Conservation (phyloP, 352 stramenopile species). For the Thraustotheca clavata region DNA sequence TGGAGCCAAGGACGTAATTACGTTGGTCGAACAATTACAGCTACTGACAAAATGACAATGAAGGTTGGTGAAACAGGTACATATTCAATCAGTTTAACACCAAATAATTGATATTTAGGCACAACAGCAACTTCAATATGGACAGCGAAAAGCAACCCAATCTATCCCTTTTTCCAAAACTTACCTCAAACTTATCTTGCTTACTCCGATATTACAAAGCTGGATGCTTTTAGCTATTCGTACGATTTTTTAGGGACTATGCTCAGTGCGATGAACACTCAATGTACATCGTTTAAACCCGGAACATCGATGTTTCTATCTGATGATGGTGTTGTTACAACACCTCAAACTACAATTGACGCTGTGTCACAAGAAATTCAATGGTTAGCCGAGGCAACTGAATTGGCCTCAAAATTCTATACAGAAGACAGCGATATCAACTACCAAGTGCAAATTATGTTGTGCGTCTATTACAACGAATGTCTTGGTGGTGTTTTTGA, state of each 20-base stretch:
- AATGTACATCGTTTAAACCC: constrained; percentile 4
- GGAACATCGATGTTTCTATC: neutral
- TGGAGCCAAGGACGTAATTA: neutral
- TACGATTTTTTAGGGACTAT: constrained; percentile 14
- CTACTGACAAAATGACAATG: neutral
- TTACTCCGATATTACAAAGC: neutral
- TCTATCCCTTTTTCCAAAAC: neutral
- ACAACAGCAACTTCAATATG: neutral
- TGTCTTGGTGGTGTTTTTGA: constrained; percentile 62
- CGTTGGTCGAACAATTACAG: neutral
- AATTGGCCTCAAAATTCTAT: neutral
- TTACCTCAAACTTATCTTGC: neutral
- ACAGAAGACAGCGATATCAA: neutral
- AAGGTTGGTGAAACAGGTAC: neutral
- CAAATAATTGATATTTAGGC: neutral
- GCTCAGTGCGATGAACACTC: neutral
- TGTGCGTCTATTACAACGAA: constrained; percentile 80
- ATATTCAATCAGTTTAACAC: neutral
- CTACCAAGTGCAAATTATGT: constrained; percentile 40
- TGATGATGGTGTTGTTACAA: neutral
- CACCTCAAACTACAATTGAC: neutral
- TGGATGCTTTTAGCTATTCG: neutral
- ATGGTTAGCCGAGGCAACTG: neutral
- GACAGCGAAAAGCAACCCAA: neutral
- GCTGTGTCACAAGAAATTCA: neutral